Base-by-base conservation (phyloP, 2,329 filamentous ascomycete genomes). In the Sclerotinia borealis region DNA sequence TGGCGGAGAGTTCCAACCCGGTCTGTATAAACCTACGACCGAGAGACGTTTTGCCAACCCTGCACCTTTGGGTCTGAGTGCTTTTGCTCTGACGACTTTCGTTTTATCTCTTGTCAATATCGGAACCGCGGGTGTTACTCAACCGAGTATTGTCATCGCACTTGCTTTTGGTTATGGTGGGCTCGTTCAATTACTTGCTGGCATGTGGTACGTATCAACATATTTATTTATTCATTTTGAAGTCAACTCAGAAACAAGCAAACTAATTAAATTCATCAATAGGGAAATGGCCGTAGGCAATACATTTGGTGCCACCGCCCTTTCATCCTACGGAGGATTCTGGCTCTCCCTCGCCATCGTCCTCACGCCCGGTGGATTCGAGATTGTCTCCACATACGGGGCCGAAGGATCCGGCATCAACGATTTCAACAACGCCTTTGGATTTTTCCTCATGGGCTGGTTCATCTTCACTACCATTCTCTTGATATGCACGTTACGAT, bases 261-360 rank as follows among this genome's bases (percentile, higher is more conserved):
- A 6, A 17, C 17, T 61, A 37, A 61, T 41, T 4, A 22, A 0
- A 2, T 34, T 19, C 27, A n/a, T 0, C 9, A 17, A 5, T 11
- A 84, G 82, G 82, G 84, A 86, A 77, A 85, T 86, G 79, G 84
- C 84, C 48, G 76, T 85, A 34, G 84, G 84, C 48, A 86, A 87
- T 76, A 86, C 84, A 25, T 86, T 86, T 67, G 83, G 83, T 79
- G 84, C 83, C 56, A 85, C 83, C 63, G 84, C 84, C 58, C 76
- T 86, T 64, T 84, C 82, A 15, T 86, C 84, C 2, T 87, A 85
- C 70, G 84, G 84, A 69, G 84, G 83, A 66, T 87, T 86, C 77
- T 87, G 84, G 84, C 75, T 87, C 67, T 77, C 81, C 4, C 80
- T 83, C 67, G 84, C 77, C 37, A 84, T 86, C 65, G 78, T 85